Evolutionary conservation across 2,329 filamentous ascomycete genomes (phyloP).

Genomic region (Aspergillus sp.): DNA sequence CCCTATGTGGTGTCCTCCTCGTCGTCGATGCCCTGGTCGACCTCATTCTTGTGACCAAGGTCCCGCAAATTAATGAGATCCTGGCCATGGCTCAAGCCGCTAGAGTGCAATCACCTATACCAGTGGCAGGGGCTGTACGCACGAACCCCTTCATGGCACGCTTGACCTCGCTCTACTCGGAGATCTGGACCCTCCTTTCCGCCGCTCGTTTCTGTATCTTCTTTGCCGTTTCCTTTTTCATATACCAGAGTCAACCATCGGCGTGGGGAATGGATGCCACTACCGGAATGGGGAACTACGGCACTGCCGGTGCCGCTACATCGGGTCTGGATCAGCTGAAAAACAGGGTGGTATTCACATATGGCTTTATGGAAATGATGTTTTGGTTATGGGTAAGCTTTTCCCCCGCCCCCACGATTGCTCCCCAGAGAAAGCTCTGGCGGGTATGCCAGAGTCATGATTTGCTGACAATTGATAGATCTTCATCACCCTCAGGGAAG

Average conservation of each 20-base stretch:
- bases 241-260: conserved; percentile 37
- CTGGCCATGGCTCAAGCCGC: conserved; percentile 66
- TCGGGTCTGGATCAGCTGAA: conserved; percentile 67
- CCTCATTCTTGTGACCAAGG: conserved; percentile 59
- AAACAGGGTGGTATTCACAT: conserved; percentile 82
- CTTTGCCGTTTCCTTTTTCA: conserved; percentile 39
- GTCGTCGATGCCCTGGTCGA: conserved; percentile 66
- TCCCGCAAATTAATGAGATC: conserved; percentile 67
- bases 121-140: conserved; percentile 19
- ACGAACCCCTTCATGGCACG: conserved; percentile 28
- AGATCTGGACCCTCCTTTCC: conserved; percentile 41
- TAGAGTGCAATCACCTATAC: conserved; percentile 43
- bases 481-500: conserved; percentile 39
- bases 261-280: conserved; percentile 25
- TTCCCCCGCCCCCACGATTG: background rate
- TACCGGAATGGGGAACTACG: conserved; percentile 22
- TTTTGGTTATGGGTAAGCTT: conserved; percentile 78
- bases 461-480: conserved; percentile 28
- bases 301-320: conserved; percentile 4
- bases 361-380: conserved; percentile 79
- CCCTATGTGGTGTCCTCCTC: conserved; percentile 68
- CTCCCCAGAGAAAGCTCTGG: background rate
- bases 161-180: conserved; percentile 38
- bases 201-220: conserved; percentile 39
- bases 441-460: background rate